These are phyloP conservation scores for Penicillium oxalicum DNA, from an alignment of 2,329 filamentous ascomycete genomes.

Conservation along the genomic window DNA sequence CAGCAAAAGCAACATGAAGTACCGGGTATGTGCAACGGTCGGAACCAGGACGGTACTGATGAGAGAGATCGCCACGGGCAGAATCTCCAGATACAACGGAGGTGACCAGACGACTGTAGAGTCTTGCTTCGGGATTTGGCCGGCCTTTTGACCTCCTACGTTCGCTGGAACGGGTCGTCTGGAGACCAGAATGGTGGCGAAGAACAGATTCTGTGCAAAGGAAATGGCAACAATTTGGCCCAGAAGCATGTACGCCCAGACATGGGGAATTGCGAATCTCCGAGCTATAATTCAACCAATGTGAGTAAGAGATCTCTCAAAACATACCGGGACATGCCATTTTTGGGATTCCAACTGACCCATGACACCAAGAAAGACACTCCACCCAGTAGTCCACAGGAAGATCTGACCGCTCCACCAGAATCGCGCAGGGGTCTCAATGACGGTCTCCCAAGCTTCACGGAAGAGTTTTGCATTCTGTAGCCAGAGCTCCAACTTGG, in stretches of 20 bases:
- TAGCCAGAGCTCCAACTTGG: conserved; percentile 46
- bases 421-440: conserved; percentile 51
- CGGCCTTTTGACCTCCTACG: not conserved
- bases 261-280: conserved; percentile 50
- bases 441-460: conserved; percentile 51
- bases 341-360: conserved; percentile 29
- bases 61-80: conserved; percentile 16
- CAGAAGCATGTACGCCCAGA: conserved; percentile 54
- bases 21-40: conserved; percentile 12
- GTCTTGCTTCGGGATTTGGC: not conserved
- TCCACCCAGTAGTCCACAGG: conserved; percentile 50
- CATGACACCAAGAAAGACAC: conserved; percentile 54
- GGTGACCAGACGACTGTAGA: conserved; percentile 5
- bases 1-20: conserved; percentile 21
- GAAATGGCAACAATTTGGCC: conserved; percentile 56
- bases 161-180: not conserved
- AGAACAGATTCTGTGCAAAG: conserved; percentile 60
- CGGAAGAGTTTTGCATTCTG: conserved; percentile 48
- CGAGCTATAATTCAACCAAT: conserved; percentile 31
- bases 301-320: not conserved
- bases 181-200: conserved; percentile 16
- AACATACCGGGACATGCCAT: too few relatives aligned
- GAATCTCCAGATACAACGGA: conserved; percentile 2
- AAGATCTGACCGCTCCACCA: conserved; percentile 61
- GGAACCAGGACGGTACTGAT: conserved; percentile 16